These are phyloP conservation scores for Aspergillus haitiensis DNA, from an alignment of 495 filamentous ascomycete genomes.

Conservation along the genomic window DNA sequence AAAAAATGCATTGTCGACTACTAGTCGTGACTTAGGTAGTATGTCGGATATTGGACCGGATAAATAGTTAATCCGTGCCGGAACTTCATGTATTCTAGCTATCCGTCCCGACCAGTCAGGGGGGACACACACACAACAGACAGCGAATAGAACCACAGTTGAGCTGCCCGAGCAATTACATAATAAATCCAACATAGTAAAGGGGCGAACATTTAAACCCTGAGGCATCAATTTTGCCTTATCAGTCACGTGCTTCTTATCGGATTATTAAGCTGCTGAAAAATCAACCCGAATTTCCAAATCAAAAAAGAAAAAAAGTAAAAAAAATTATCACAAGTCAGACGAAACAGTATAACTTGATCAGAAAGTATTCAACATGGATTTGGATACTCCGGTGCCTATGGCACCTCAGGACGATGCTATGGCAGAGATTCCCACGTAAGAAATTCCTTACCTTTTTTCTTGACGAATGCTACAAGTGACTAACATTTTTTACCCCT, in stretches of 20 bases:
- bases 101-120: too few relatives aligned
- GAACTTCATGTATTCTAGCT: too few relatives aligned
- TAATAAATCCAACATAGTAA: too few relatives aligned
- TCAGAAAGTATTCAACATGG: constrained; percentile 12
- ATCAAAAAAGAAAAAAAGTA: neutral
- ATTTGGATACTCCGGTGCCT: constrained; percentile 17
- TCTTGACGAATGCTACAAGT: neutral
- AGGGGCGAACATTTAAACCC: neutral
- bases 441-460: neutral
- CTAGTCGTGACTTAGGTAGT: too few relatives aligned
- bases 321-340: neutral
- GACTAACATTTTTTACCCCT: constrained; percentile 3
- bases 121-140: too few relatives aligned
- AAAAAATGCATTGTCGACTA: too few relatives aligned
- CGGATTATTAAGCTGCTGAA: neutral
- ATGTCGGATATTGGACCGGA: too few relatives aligned
- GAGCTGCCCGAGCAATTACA: too few relatives aligned
- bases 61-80: too few relatives aligned
- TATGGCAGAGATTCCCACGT: constrained; percentile 13
- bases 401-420: constrained; percentile 12
- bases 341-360: constrained; percentile 2
- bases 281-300: neutral
- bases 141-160: too few relatives aligned
- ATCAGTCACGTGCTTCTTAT: constrained; percentile 1
- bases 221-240: neutral